These are phyloP conservation scores for Orbilia ellipsospora DNA, from an alignment of 2,329 filamentous ascomycete species.

Conservation along the genomic window DNA sequence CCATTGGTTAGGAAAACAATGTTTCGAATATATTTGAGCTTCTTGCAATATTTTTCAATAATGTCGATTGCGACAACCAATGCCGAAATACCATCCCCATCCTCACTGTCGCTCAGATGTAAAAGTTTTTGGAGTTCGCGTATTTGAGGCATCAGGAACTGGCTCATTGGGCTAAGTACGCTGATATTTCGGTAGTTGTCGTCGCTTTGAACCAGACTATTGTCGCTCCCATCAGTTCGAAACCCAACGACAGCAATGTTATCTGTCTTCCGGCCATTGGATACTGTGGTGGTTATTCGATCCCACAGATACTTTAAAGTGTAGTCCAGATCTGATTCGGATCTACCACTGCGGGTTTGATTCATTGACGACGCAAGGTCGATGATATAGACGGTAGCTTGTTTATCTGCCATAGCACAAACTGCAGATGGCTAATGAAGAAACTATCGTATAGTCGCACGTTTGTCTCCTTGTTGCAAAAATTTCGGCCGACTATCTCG, in stretches of 20 bases:
- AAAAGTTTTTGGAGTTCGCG: constrained; percentile 73
- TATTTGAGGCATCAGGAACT: constrained; percentile 77
- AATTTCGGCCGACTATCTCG: neutral
- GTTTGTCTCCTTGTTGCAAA: neutral
- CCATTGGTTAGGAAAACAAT: constrained; percentile 90
- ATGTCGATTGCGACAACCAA: constrained; percentile 86
- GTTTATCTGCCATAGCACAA: constrained; percentile 85
- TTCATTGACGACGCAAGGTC: constrained; percentile 90
- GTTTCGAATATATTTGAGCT: constrained; percentile 81
- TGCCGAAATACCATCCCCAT: constrained; percentile 86
- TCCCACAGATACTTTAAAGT: constrained; percentile 94
- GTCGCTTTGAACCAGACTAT: constrained; percentile 71
- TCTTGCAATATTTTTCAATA: constrained; percentile 82
- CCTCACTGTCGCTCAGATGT: constrained; percentile 73
- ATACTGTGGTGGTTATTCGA: constrained; percentile 80
- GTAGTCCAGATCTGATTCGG: constrained; percentile 86
- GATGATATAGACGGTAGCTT: constrained; percentile 90
- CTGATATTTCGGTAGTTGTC: constrained; percentile 84
- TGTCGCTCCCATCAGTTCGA: constrained; percentile 79
- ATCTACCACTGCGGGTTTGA: constrained; percentile 75
- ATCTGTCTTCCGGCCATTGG: constrained; percentile 78
- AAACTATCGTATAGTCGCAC: neutral
- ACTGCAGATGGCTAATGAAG: neutral
- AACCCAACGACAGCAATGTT: constrained; percentile 83
- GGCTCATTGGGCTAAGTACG: constrained; percentile 73